Conservation (phyloP, 1,139 yeast genomes). For the Lodderomyces orthopsilosis region DNA sequence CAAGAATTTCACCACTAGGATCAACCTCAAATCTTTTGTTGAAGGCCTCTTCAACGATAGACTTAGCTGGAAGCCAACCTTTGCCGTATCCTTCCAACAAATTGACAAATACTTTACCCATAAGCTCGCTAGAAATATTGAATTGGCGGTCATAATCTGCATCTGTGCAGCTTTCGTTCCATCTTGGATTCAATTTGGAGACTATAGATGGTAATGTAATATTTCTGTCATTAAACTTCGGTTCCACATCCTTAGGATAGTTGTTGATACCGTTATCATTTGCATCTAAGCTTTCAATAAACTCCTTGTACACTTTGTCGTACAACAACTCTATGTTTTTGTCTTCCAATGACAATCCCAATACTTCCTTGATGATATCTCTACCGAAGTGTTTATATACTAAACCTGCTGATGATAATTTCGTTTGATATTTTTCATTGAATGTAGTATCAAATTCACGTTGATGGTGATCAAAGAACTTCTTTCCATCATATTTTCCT, state of each 20-base stretch:
- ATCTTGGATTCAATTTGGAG: constrained; percentile 76
- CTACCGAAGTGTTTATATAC: constrained; percentile 91
- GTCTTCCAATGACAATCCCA: constrained; percentile 25
- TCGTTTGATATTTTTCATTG: constrained; percentile 49
- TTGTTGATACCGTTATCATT: constrained; percentile 90
- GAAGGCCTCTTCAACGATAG: constrained; percentile 70
- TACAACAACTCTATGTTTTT: constrained; percentile 59
- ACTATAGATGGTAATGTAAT: constrained; percentile 79
- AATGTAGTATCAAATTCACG: constrained; percentile 50
- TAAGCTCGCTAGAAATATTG: constrained; percentile 67
- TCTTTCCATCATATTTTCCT: constrained; percentile 86
- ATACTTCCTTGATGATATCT: constrained; percentile 58
- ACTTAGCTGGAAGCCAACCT: constrained; percentile 90
- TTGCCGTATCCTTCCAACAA: constrained; percentile 71
- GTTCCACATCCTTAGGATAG: constrained; percentile 51
- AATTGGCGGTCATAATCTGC: constrained; percentile 67
- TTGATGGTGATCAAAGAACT: constrained; percentile 95
- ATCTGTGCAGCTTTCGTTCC: constrained; percentile 70
- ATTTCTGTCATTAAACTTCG: constrained; percentile 33
- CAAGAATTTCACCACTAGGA: constrained; percentile 66
- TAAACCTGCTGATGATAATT: constrained; percentile 90
- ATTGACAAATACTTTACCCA: constrained; percentile 77
- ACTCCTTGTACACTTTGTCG: constrained; percentile 74
- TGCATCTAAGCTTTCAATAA: constrained; percentile 91
- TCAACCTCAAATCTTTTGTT: constrained; percentile 52